Evolutionary conservation across 2,329 filamentous ascomycete species (phyloP), one percentile per base, ranked within the genome.

Genomic region (Fusarium citri): DNA sequence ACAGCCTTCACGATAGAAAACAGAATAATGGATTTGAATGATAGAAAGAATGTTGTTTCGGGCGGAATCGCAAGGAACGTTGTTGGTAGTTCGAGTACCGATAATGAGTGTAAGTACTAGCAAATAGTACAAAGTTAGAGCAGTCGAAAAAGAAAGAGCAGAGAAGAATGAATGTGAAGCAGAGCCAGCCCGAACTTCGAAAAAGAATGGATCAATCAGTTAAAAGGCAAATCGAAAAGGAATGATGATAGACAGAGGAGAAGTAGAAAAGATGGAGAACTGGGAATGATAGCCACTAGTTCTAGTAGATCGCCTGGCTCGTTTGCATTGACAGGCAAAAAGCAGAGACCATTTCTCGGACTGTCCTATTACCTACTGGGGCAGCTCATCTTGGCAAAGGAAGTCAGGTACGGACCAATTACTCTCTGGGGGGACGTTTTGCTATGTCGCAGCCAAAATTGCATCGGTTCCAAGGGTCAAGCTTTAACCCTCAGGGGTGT

Each of bases 381-480:
- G 41, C 46, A 59, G 20, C 59, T 49, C 56, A 54, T 68, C 70
- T 66, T 68, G 60, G 57, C 64, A 59, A 54, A 30, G 28, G 28
- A 66, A 59, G 50, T 58, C 58, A 48, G 55, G 55, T 41, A 34
- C 56, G 43, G 62, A 22, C 48, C 63, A 66, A 47, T 58, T 55
- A 54, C 56, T 55, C 41, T 59, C 51, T 46, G 40, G 42, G 55
- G 43, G 50, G 54, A 41, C 49, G 48, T 56, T 53, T 69, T 42
- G 55, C 48, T 64, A 51, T 71, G 71, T 75, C 64, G 58, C 70
- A 73, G 57, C 47, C 71, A 73, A 75, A 69, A 75, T 75, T 75
- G 58, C 72, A 67, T 64, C 57, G 62, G 73, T 75, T 74, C 73
- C 73, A 75, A 75, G 73, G 73, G 73, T 75, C 73, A 74, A 43